Conservation (phyloP, 345 rosid genomes). For the Pugionium dolabratum region DNA sequence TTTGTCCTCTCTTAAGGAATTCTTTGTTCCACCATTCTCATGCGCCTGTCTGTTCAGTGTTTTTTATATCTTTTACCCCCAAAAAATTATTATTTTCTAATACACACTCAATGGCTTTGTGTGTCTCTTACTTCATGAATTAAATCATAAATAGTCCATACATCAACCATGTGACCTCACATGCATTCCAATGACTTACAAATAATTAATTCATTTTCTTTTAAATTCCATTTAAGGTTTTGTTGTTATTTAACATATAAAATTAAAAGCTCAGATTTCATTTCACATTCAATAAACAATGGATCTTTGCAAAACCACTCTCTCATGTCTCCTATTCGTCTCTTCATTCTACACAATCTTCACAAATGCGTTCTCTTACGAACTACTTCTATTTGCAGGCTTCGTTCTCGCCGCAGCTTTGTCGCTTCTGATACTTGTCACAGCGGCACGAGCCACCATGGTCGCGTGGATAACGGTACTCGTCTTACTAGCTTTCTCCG, state of each 20-base stretch:
- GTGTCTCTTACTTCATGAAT: conserved; percentile 41
- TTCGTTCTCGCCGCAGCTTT: conserved; percentile 18
- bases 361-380: neutral
- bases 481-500: conserved; percentile 39
- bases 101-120: conserved; percentile 31
- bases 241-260: neutral
- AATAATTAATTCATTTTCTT: neutral
- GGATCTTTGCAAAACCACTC: conserved; percentile 32
- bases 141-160: conserved; percentile 30
- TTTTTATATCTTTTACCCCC: neutral
- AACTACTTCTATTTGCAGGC: neutral
- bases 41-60: conserved; percentile 40
- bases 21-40: conserved; percentile 15
- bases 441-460: conserved; percentile 42
- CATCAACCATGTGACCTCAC: conserved; percentile 43
- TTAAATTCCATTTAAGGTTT: neutral
- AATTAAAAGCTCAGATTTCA: neutral
- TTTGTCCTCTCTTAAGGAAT: neutral
- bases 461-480: conserved; percentile 44
- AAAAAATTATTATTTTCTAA: too few relatives aligned
- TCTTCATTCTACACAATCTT: conserved; percentile 30
- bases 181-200: conserved; percentile 45
- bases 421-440: conserved; percentile 30
- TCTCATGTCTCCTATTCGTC: conserved; percentile 33
- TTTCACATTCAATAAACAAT: conserved; percentile 29